phyloP scores from a whole-genome alignment of 805 yeast species.

The Maudiozyma bulderi region DNA sequence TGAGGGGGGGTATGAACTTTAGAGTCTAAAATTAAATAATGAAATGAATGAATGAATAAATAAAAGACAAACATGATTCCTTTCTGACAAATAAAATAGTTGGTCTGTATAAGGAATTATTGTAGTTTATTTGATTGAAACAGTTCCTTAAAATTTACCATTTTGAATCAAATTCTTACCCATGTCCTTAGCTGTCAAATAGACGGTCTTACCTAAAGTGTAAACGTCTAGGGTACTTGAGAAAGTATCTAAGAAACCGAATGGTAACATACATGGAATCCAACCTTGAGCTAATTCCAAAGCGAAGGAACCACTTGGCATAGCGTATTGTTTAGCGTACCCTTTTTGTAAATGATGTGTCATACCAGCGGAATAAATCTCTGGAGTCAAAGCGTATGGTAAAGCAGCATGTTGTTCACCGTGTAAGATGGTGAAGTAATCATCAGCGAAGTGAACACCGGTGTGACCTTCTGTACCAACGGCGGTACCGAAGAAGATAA shows the following conservation, averaged over 20 bases:
- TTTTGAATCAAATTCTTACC: conserved; percentile 44
- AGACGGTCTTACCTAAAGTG: conserved; percentile 60
- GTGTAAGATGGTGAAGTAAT: conserved; percentile 80
- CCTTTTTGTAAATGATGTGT: conserved; percentile 74
- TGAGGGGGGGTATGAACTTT: too few relatives aligned
- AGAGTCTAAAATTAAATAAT: too few relatives aligned
- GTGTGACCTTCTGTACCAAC: conserved; percentile 94
- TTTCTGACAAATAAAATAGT: neutral
- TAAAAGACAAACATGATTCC: too few relatives aligned
- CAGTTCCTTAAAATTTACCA: conserved; percentile 53
- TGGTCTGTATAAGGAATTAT: too few relatives aligned
- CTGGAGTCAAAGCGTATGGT: conserved; percentile 54
- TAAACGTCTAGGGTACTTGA: conserved; percentile 72
- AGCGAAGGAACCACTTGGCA: conserved; percentile 79
- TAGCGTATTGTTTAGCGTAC: conserved; percentile 67
- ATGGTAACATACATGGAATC: conserved; percentile 97
- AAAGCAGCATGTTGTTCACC: conserved; percentile 72
- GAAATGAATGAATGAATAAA: too few relatives aligned
- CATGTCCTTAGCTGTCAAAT: conserved; percentile 76
- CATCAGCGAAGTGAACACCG: conserved; percentile 95
- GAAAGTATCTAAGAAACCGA: conserved; percentile 76
- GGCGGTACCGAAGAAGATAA: conserved; percentile 89
- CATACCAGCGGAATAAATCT: conserved; percentile 78
- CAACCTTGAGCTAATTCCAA: conserved; percentile 96
- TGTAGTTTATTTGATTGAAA: neutral